Evolutionary conservation across 1,284 basidiomycete genomes (phyloP).

Genomic region (Earliella scabrosa): DNA sequence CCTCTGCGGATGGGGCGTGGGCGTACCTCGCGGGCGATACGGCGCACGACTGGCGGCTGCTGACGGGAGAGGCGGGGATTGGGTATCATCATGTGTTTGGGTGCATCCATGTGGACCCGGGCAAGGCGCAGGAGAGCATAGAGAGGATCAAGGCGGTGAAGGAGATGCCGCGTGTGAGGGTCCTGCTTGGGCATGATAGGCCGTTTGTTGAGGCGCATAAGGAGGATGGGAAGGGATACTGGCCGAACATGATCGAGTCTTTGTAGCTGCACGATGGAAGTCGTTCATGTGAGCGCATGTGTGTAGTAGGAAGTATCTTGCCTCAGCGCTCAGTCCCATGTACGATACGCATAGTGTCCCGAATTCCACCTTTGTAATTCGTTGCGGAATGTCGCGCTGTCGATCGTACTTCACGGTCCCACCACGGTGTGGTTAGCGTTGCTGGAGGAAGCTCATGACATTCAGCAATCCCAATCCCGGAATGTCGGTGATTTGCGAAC

Average conservation of each 20-base stretch:
- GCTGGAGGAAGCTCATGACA: too few relatives aligned
- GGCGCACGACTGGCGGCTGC: constrained; percentile 55
- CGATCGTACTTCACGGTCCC: too few relatives aligned
- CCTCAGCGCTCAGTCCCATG: too few relatives aligned
- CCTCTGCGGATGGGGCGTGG: constrained; percentile 57
- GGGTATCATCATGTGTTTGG: constrained; percentile 31
- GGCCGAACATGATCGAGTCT: constrained; percentile 39
- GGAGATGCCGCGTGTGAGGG: constrained; percentile 42
- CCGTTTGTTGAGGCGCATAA: constrained; percentile 51
- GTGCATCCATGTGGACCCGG: constrained; percentile 50
- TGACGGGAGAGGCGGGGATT: constrained; percentile 51
- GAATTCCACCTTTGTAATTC: too few relatives aligned
- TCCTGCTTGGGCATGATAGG: constrained; percentile 56
- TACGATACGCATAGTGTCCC: too few relatives aligned
- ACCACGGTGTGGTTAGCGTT: too few relatives aligned
- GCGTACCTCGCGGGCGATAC: constrained; percentile 59
- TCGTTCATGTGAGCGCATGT: too few relatives aligned
- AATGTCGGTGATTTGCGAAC: too few relatives aligned
- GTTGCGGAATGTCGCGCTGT: too few relatives aligned
- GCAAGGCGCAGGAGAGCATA: constrained; percentile 46
- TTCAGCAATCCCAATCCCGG: too few relatives aligned
- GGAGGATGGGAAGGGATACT: constrained; percentile 41
- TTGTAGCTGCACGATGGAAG: neutral
- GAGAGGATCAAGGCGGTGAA: constrained; percentile 42
- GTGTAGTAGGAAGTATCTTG: too few relatives aligned